These are phyloP conservation scores for Apiospora aurea DNA, from an alignment of 2,329 filamentous ascomycete genomes.

Conservation along the genomic window DNA sequence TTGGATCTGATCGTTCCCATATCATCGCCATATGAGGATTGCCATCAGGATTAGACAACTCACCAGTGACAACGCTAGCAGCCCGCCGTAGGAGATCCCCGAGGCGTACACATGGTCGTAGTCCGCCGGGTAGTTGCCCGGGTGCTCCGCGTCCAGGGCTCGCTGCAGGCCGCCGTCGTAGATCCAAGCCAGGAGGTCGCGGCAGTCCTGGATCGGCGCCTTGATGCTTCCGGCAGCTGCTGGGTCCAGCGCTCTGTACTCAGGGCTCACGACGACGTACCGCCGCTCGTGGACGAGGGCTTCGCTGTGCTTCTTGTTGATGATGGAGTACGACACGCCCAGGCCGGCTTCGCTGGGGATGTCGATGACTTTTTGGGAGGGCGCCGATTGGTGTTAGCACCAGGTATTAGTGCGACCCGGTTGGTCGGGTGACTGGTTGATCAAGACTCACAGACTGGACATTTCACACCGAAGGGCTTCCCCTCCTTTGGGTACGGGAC, in stretches of 20 bases:
- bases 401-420: no score
- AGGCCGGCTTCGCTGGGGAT: conserved; percentile 54
- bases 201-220: conserved; percentile 28
- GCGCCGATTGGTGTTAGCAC: neutral
- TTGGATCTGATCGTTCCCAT: neutral
- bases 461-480: conserved; percentile 23
- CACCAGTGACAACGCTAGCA: conserved; percentile 45
- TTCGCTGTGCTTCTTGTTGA: conserved; percentile 46
- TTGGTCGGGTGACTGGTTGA: neutral
- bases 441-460: conserved; percentile 13
- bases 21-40: neutral
- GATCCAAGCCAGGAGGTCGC: conserved; percentile 45
- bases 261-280: conserved; percentile 48
- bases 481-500: conserved; percentile 31
- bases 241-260: conserved; percentile 31
- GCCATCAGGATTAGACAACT: neutral
- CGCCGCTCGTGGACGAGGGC: conserved; percentile 44
- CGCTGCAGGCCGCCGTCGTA: conserved; percentile 39
- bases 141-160: conserved; percentile 29
- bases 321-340: conserved; percentile 47
- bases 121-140: conserved; percentile 34
- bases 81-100: conserved; percentile 46
- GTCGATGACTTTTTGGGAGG: conserved; percentile 43
- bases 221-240: conserved; percentile 20
- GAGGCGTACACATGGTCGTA: conserved; percentile 42